Conservation (phyloP, 164 flowering plant genomes). For the Sedum album region DNA sequence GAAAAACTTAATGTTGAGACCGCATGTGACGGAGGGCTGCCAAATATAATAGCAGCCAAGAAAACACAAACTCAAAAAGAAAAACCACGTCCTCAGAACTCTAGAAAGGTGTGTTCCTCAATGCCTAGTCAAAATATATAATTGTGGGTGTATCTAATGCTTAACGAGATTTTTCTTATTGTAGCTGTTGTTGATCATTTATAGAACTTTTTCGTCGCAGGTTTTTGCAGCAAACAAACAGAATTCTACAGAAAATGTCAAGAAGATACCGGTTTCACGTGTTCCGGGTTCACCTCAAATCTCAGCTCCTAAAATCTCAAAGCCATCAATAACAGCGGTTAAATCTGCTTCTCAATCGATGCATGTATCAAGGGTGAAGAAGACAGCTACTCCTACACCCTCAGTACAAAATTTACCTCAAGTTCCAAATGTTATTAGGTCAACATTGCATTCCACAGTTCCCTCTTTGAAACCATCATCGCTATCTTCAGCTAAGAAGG, state of each 20-base stretch:
- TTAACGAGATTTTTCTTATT: no score
- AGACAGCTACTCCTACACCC: slow-evolving; percentile 6
- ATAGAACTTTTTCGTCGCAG: slow-evolving; percentile 21
- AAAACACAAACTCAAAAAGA: slow-evolving; percentile 10
- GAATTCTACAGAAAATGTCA: slow-evolving; percentile 16
- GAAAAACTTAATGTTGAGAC: not conserved
- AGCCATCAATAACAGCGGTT: not conserved
- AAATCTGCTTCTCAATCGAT: not conserved
- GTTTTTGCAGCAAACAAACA: slow-evolving; percentile 22
- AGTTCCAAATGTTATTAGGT: slow-evolving; percentile 16
- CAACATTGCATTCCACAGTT: slow-evolving; percentile 22
- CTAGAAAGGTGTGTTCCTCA: slow-evolving; percentile 34
- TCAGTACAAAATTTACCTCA: slow-evolving; percentile 22
- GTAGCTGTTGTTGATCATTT: not conserved
- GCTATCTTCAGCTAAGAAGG: slow-evolving; percentile 26
- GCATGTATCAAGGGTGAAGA: slow-evolving; percentile 5
- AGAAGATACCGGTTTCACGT: slow-evolving; percentile 27
- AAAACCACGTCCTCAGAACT: slow-evolving; percentile 24
- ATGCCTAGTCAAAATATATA: not conserved
- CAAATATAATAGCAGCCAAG: slow-evolving; percentile 12
- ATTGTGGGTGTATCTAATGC: not conserved
- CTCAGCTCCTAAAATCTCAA: not conserved
- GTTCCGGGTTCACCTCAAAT: slow-evolving; percentile 15
- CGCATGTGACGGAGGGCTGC: slow-evolving; percentile 3
- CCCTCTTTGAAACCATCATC: slow-evolving; percentile 20